Evolutionary conservation across 805 yeast species (phyloP).

Genomic region (Nakazawaea populi): DNA sequence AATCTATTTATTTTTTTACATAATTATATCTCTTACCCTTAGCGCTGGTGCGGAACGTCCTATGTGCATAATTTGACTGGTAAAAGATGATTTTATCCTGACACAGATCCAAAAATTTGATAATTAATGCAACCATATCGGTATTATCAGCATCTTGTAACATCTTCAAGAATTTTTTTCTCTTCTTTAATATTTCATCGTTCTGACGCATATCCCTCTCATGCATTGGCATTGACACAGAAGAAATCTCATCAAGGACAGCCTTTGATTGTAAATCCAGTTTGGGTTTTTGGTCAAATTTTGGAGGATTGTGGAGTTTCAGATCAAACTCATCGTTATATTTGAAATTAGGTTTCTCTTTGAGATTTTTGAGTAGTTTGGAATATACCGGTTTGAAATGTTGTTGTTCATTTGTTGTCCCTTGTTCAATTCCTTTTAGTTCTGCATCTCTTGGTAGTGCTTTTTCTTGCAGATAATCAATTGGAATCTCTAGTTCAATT

Average conservation of each 20-base stretch:
- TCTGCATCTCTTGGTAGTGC: too few relatives aligned
- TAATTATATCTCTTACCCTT: background rate
- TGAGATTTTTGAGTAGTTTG: background rate
- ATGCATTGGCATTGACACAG: background rate
- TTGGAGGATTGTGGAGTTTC: background rate
- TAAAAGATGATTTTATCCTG: constrained; percentile 1
- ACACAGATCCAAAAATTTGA: constrained; percentile 1
- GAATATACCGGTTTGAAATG: background rate
- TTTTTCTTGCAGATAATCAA: too few relatives aligned
- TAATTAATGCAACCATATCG: constrained; percentile 1
- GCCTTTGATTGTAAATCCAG: background rate
- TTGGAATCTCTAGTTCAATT: too few relatives aligned
- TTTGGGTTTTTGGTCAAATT: background rate
- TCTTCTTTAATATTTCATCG: background rate
- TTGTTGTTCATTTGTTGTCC: too few relatives aligned
- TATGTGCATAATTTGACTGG: background rate
- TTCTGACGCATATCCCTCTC: background rate
- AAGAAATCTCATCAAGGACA: background rate
- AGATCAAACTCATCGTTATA: background rate
- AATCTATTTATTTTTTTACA: background rate
- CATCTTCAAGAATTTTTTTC: constrained; percentile 3
- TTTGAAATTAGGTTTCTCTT: background rate
- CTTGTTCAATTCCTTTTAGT: too few relatives aligned
- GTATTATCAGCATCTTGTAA: constrained; percentile 3
- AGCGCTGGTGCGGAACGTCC: background rate